Percentiles rank a stretch among this genome's conserved stretches.
Conservation (phyloP, 331 rosid genomes). For the Rosa hybrid region DNA sequence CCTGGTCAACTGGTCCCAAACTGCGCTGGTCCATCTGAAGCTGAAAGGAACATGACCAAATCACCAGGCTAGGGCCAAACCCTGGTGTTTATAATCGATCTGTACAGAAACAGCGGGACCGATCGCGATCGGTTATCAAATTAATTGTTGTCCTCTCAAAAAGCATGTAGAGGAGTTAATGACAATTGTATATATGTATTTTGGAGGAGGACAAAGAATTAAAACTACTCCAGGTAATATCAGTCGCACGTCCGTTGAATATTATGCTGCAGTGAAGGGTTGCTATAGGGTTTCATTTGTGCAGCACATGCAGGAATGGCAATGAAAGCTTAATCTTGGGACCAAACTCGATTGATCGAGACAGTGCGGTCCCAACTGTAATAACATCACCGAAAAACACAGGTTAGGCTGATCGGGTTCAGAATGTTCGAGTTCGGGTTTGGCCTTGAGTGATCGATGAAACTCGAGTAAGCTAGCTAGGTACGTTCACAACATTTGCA, state of each 20-base stretch:
- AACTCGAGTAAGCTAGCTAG: not conserved
- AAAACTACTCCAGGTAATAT: not conserved
- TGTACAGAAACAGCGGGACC: constrained; percentile 22
- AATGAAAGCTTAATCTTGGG: not conserved
- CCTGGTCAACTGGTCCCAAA: constrained; percentile 27
- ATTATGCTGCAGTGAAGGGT: constrained; percentile 9
- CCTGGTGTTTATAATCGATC: not conserved
- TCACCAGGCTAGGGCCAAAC: constrained; percentile 1
- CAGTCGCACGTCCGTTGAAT: not conserved
- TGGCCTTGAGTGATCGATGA: not conserved
- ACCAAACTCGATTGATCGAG: not conserved
- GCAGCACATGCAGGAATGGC: constrained; percentile 11
- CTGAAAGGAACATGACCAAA: constrained; percentile 25
- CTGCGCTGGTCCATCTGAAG: constrained; percentile 10
- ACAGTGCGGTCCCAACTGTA: not conserved
- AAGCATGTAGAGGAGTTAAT: constrained; percentile 11
- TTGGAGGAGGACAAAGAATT: not conserved
- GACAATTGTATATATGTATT: not conserved
- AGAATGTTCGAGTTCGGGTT: not conserved
- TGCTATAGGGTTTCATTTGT: constrained; percentile 1
- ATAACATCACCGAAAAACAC: not conserved
- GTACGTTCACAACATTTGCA: not conserved
- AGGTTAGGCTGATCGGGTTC: not conserved
- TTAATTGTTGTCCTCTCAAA: not conserved
- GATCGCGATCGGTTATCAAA: constrained; percentile 4